Base-by-base conservation (phyloP, 139 green algal species). In the Nannochloris sp. region DNA sequence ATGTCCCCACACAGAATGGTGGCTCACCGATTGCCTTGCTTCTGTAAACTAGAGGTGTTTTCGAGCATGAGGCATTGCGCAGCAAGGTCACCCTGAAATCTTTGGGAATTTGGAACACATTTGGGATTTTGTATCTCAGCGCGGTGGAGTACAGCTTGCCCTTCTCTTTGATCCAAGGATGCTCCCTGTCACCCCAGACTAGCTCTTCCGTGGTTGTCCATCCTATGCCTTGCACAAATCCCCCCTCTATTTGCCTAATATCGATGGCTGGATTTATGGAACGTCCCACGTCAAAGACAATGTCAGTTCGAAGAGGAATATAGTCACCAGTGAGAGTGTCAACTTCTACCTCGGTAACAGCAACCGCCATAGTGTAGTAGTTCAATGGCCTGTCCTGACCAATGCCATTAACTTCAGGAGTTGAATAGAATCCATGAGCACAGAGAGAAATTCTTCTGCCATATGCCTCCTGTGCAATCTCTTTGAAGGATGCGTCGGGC, bases 1-100 rank as follows among this genome's bases (percentile, higher is more conserved):
- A 87, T 9, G 82, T 77, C 1, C 82, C 87, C 59, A 98, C 77
- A 69, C 91, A 88, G 71, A 97, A 89, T 4, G 92, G 92, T 11
- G 92, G 92, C 77, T 97, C 92, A 1, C 92, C 92, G 3, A 97
- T 85, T n/a, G 91, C 91, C 75, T 97, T 97, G 64, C 80, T 92
- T 8, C 81, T 91, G 66, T 94, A 80, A 30, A 95, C 76, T 33
- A 48, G 29, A 5, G 78, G 74, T 9, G 89, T 90, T 30, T 81
- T 74, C n/a, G 71, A 67, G 77, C 95, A 96, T 63, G 84, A 79
- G 0, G 83, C 75, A 58, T 93, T 76, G 49, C 79, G 62, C 57
- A 96, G 82, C 65, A 97, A 80, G 14, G 66, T 81, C 11, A 97
- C 88, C 0, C 88, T 76, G 61, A 97, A 89, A 76, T 98, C 91